These are phyloP conservation scores for Gymnopilus dilepis DNA, from an alignment of 768 basidiomycete species.

Conservation along the genomic window DNA sequence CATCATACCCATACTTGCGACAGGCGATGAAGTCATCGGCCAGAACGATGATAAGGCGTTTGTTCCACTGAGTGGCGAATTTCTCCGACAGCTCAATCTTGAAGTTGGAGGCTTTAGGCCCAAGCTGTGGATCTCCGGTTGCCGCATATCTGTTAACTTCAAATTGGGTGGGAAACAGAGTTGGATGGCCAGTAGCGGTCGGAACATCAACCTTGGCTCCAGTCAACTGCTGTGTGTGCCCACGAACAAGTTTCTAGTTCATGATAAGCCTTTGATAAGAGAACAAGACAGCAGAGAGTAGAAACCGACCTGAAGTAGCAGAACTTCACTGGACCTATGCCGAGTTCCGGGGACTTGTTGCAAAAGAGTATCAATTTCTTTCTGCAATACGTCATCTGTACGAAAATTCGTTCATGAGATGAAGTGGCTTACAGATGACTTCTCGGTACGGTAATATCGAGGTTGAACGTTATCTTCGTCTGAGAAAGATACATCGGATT, in stretches of 20 bases:
- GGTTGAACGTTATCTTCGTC: background rate
- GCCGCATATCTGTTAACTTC: background rate
- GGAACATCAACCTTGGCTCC: background rate
- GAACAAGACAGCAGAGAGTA: background rate
- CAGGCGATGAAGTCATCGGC: background rate
- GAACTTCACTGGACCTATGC: background rate
- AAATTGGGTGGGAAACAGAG: background rate
- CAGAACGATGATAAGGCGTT: background rate
- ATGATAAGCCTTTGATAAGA: background rate
- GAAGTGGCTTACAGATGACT: background rate
- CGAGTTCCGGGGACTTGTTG: background rate
- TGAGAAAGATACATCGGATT: background rate
- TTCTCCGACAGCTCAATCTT: background rate
- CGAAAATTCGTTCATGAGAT: background rate
- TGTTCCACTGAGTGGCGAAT: background rate
- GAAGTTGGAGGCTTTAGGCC: background rate
- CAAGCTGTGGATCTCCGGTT: background rate
- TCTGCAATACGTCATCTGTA: background rate
- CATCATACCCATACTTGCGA: too few species aligned
- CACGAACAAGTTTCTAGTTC: background rate
- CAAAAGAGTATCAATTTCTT: background rate
- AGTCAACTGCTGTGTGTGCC: background rate
- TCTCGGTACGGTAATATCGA: background rate
- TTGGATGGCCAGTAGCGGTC: background rate
- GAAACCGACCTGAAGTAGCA: background rate